A percentile compares a stretch with the other conserved stretches of the same genome.
These are phyloP conservation scores for Musa acuminata DNA, from an alignment of 176 grass and related monocot species.

Conservation along the genomic window DNA sequence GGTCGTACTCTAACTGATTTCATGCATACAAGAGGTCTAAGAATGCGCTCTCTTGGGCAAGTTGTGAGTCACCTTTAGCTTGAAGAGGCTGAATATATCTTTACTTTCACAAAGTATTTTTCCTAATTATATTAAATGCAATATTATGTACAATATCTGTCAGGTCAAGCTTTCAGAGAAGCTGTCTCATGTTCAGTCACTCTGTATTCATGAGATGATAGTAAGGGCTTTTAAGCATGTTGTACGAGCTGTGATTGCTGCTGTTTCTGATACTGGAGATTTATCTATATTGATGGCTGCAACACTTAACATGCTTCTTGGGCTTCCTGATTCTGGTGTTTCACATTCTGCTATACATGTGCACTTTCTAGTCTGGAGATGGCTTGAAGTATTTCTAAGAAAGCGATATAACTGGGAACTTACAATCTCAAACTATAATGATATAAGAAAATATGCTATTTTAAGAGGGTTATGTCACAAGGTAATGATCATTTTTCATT, in stretches of 20 bases:
- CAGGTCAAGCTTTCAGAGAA: constrained; percentile 98
- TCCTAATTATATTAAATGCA: constrained; percentile 18
- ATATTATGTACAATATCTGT: constrained; percentile 12
- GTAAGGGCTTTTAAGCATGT: constrained; percentile 94
- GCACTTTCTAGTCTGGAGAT: constrained; percentile 75
- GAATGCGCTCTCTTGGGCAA: constrained; percentile 75
- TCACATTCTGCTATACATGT: constrained; percentile 45
- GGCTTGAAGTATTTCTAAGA: constrained; percentile 73
- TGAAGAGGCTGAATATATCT: background rate
- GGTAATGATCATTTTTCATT: constrained; percentile 34
- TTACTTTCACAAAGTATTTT: constrained; percentile 5
- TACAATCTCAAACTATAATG: constrained; percentile 53
- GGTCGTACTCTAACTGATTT: constrained; percentile 98
- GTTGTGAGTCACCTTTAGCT: constrained; percentile 58
- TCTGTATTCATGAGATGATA: constrained; percentile 98
- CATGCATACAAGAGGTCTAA: constrained; percentile 94
- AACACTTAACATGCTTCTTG: constrained; percentile 73
- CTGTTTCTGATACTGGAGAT: constrained; percentile 49
- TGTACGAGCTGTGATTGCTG: constrained; percentile 64
- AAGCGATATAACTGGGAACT: constrained; percentile 84
- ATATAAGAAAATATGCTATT: constrained; percentile 89
- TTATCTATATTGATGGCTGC: constrained; percentile 74
- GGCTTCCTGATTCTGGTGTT: constrained; percentile 49
- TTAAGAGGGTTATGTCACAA: constrained; percentile 93
- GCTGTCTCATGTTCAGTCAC: constrained; percentile 92